Conservation (phyloP, 164 flowering plant genomes). For the Stephania japonica region DNA sequence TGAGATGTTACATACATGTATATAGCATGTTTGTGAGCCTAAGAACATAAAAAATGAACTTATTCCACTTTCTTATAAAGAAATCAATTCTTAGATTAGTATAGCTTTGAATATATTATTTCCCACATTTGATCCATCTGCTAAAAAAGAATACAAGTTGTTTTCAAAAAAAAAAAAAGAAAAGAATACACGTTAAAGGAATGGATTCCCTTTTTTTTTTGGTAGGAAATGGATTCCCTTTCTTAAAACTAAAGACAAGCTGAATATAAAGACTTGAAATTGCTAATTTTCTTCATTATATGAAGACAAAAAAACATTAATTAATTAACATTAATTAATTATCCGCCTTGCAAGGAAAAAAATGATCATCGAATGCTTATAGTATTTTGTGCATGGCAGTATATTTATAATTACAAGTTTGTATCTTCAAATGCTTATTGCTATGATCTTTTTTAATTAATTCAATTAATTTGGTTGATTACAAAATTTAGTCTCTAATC, state of each 20-base stretch:
- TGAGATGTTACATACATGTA: background rate
- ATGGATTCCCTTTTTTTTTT: background rate
- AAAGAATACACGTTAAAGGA: background rate
- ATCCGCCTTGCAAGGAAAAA: background rate
- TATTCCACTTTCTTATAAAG: background rate
- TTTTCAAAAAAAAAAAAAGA: too few species aligned
- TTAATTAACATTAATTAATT: too few species aligned
- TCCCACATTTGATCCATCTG: background rate
- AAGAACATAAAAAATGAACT: background rate
- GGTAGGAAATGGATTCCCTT: slow-evolving; percentile 1
- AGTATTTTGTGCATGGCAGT: too few species aligned
- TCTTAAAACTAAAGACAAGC: background rate
- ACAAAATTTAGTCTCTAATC: too few species aligned
- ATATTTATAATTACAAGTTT: too few species aligned
- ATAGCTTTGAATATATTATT: background rate
- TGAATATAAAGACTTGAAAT: too few species aligned
- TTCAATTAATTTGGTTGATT: too few species aligned
- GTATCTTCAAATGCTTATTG: too few species aligned
- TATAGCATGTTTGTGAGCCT: background rate
- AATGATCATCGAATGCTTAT: too few species aligned
- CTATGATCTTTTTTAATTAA: too few species aligned
- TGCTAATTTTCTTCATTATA: background rate
- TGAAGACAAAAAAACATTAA: background rate
- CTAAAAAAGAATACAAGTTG: too few species aligned
- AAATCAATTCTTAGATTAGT: background rate